phyloP scores from a whole-genome alignment of 2,329 filamentous ascomycete species.

The Colletotrichum navitas region DNA sequence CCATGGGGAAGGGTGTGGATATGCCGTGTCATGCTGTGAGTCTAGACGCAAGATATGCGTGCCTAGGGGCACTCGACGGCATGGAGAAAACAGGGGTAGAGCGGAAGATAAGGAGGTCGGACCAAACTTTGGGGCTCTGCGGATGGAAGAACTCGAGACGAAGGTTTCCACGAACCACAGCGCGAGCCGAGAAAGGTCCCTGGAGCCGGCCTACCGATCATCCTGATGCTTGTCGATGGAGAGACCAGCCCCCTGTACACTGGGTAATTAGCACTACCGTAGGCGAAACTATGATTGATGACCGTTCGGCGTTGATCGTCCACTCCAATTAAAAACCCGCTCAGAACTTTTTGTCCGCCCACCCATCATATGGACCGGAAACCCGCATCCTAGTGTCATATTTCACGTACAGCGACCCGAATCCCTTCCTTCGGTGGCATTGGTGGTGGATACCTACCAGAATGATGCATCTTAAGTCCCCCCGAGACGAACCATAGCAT shows the following conservation, averaged over 20 bases:
- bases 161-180: conserved; percentile 38
- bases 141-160: conserved; percentile 34
- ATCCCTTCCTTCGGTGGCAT: conserved; percentile 19
- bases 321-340: background rate
- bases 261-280: conserved; percentile 35
- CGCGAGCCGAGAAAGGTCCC: conserved; percentile 14
- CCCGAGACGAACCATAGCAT: background rate
- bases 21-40: background rate
- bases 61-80: background rate
- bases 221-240: background rate
- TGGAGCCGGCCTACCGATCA: conserved; percentile 25
- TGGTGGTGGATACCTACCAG: conserved; percentile 20
- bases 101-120: conserved; percentile 20
- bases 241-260: conserved; percentile 3
- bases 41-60: background rate
- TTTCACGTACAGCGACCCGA: conserved; percentile 20
- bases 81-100: background rate
- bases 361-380: conserved; percentile 36
- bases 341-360: background rate
- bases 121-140: conserved; percentile 41
- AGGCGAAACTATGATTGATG: conserved; percentile 27
- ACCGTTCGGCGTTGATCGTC: conserved; percentile 2
- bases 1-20: conserved; percentile 3
- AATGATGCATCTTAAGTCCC: conserved; percentile 1
- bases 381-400: conserved; percentile 15